Base-by-base conservation (phyloP, 805 yeast genomes). In the Ogataea populi-albae region DNA sequence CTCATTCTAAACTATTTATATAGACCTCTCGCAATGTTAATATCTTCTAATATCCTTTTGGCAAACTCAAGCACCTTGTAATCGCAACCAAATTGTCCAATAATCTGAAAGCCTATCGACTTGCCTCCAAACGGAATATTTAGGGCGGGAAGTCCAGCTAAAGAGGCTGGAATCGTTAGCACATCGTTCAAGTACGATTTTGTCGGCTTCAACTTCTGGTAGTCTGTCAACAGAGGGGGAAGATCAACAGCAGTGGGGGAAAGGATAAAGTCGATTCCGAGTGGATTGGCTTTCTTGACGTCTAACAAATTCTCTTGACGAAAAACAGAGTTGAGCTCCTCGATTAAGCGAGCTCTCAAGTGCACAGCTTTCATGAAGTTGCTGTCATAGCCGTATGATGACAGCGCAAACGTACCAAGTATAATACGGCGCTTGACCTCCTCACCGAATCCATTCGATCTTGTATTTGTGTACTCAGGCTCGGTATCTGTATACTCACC, bases 91-190 rank as follows among this genome's bases (percentile, higher is more conserved):
- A 66, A 83, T 55, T 91, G 98, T 1, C 89, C 95, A 53, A 81
- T 73, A 2, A 93, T 47, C 54, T 94, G 98, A 18, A 93, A 64
- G 0, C 96, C 96, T 8, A 74, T 61, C 0, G 75, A 67, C 7
- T 57, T 41, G 1, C 61, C 59, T 1, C 61, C 58, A 48, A 71
- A 69, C 0, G 99, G 99, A 2, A 89, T 64, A 2, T 83, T 73
- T 8, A 91, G 69, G 0, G 95, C 77, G 1, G 99, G 99, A 2
- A 91, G 57, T 0, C 98, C 98, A 0, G 95, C 94, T 39, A 94
- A 61, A 1, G 95, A 88, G 26, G 93, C 84, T 0, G 98, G 97
- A 4, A 88, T 83, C 0, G 96, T 86, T 38, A 88, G 69, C 0
- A 84, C 77, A 59, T 93, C 99, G 57, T 87, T 85, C 35, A 81